Evolutionary conservation across 2,329 filamentous ascomycete genomes (phyloP), one percentile per base, ranked within the genome.

Genomic region (Sclerotinia sclerotiorum): DNA sequence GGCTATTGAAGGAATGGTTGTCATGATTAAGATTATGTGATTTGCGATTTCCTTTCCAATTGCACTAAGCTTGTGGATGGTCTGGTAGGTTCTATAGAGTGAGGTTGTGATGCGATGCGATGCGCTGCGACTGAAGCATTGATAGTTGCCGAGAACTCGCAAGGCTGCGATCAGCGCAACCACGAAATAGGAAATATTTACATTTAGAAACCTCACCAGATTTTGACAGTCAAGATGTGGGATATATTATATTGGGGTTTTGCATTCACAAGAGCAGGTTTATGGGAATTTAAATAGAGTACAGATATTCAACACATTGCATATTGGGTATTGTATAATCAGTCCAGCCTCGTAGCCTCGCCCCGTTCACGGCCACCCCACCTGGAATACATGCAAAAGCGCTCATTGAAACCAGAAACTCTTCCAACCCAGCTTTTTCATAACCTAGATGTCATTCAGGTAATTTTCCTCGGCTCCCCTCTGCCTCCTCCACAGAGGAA

Each of bases 1-100:
- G 79, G 93, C 94, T 80, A 98, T 95, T 48, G 90, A 92, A 42
- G 94, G 90, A 76, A 88, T 86, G 68, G 86, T 81, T 73, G 84
- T 83, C 74, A 87, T 84, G 32, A 56, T 74, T 66, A 32, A n/a
- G 7, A 19, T 6, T 39, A 60, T 62, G n/a, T 4, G 21, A 21
- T 6, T 52, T 15, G 21, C 10, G 5, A 39, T 8, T 6, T 35
- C 5, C n/a, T 35, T 27, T 19, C 17, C 27, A 15, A 48, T 62
- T 51, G 21, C 19, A 39, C 15, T 8, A 35, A 24, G 11, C 15
- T n/a, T 5, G 7, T 24, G 29, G 29, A 5, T 11, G 19, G 3
- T 49, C 39, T 39, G 5, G 32, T 49, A 42, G 15, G 10, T 63
- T 51, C 15, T 52, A 42, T n/a, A n/a, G 10, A 51, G 27, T 39